Base-by-base conservation (phyloP, 176 grass and related monocot genomes). In the Puya raimondii region DNA sequence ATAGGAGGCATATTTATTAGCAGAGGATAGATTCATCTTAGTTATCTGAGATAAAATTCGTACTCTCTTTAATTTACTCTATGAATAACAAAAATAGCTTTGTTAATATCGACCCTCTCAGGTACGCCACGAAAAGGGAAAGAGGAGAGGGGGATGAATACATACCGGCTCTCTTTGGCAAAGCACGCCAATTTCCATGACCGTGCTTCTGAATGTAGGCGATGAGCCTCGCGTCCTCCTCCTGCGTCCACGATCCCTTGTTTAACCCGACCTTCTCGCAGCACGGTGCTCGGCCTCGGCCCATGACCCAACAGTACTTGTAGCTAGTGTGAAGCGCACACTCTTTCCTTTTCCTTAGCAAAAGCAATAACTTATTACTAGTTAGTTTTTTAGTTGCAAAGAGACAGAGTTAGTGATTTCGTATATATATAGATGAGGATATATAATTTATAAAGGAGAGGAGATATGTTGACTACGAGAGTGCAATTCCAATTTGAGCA, bases 221-320 rank as follows among this genome's bases (percentile, higher is more conserved):
- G 3, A 81, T 70, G 13, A 81, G 79, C 14, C 79, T 15, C 17
- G 75, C 1, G 12, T 81, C 79, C 52, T 81, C 79, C 48, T 81
- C 72, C 16, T 50, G 66, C 11, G 79, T 81, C 79, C 79, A 81
- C 53, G 79, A 72, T 10, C 79, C 79, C 74, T 54, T 81, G 61
- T 81, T 81, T 21, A 81, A 33, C 11, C 79, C 79, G 33, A 81
- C 53, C 56, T 81, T 81, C 4, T 63, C 51, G 29, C 79, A 81
- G 47, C 79, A 81, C 14, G 79, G 79, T 47, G 71, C 72, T 75
- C 79, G 73, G 12, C 79, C 79, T 73, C 73, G 73, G 9, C 58
- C 51, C 57, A 56, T 66, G 53, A 48, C 66, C 66, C 9, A 61
- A 5, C 53, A 1, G 21, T 18, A 58, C 18, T 14, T 17, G 33